Evolutionary conservation across 805 yeast genomes (phyloP).

Genomic region (Ogataea saltuana): DNA sequence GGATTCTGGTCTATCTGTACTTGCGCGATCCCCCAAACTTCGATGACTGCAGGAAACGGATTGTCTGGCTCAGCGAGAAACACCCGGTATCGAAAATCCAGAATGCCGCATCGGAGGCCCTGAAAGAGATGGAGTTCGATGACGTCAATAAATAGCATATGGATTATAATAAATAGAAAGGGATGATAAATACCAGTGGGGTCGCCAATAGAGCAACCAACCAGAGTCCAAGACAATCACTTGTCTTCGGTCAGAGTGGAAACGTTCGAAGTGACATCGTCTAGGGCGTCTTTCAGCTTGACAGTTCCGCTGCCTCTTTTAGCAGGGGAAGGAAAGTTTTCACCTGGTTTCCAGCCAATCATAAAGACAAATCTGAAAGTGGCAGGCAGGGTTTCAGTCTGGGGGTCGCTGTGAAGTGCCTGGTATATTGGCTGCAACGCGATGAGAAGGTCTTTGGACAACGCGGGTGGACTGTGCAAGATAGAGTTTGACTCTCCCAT

Average conservation of each 20-base stretch:
- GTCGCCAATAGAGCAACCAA: too few relatives aligned
- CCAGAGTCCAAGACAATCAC: too few relatives aligned
- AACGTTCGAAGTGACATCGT: constrained; percentile 10
- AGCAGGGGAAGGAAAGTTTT: constrained; percentile 69
- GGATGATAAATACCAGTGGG: not conserved
- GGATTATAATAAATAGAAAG: not conserved
- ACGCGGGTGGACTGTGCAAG: constrained; percentile 34
- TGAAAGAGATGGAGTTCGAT: constrained; percentile 24
- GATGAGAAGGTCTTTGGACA: constrained; percentile 65
- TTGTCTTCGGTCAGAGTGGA: constrained; percentile 22
- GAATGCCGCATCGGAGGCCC: constrained; percentile 21
- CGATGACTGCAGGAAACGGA: constrained; percentile 23
- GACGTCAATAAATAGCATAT: not conserved
- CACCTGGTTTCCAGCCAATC: constrained; percentile 87
- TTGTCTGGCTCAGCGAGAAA: constrained; percentile 26
- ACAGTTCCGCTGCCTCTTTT: constrained; percentile 72
- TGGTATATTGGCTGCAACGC: constrained; percentile 77
- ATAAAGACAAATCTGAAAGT: constrained; percentile 76
- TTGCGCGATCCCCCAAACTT: constrained; percentile 12
- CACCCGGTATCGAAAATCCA: constrained; percentile 28
- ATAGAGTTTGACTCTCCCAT: constrained; percentile 85
- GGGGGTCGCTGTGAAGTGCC: constrained; percentile 64
- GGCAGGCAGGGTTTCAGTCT: constrained; percentile 63
- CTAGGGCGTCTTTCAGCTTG: constrained; percentile 61
- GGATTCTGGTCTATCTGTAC: constrained; percentile 44